Base-by-base conservation (phyloP, 1,284 basidiomycete genomes). In the Microbotryum silenes-acaulis region DNA sequence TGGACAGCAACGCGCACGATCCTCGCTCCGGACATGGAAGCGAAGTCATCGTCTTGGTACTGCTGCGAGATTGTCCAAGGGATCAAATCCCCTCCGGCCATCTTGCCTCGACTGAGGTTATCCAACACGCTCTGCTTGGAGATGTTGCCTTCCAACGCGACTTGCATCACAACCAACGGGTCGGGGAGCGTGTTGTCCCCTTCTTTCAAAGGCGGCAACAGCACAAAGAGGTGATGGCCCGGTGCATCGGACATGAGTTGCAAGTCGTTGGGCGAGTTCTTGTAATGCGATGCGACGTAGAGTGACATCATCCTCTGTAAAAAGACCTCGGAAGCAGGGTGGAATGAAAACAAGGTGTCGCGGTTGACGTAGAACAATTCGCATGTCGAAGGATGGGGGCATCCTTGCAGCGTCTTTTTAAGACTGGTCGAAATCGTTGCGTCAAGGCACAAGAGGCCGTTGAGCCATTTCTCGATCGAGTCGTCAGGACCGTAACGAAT, bases 291-390 rank as follows among this genome's bases (percentile, higher is more conserved):
- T 1, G 94, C 89, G 57, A 98, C 93, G 76, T 97, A 98, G 2
- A 98, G 81, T 6, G 90, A 88, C 92, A 97, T 97, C 88, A 98
- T 92, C 51, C 93, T 85, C 77, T 98, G 96, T 50, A 99, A 80
- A 79, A 99, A 99, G 23, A 89, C 82, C 76, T 99, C 96, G 6
- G 89, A 92, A 5, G 93, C 94, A 1, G 94, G 91, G 75, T 99
- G 93, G 78, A 88, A 98, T 71, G 87, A 91, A 81, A 99, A 99
- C 45, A 98, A 80, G 0, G 96, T 97, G 74, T 99, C 96, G 47
- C 96, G 82, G 73, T 89, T 90, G 71, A 99, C 91, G 76, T 92
- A 90, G 81, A 88, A 98, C 47, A 99, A 81, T 72, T 96, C 90
- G 79, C 96, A 98, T 59, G 87, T 83, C 16, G 87, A 88, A 0